phyloP scores from a whole-genome alignment of 805 yeast genomes.

The Saccharomycopsis sp. region DNA sequence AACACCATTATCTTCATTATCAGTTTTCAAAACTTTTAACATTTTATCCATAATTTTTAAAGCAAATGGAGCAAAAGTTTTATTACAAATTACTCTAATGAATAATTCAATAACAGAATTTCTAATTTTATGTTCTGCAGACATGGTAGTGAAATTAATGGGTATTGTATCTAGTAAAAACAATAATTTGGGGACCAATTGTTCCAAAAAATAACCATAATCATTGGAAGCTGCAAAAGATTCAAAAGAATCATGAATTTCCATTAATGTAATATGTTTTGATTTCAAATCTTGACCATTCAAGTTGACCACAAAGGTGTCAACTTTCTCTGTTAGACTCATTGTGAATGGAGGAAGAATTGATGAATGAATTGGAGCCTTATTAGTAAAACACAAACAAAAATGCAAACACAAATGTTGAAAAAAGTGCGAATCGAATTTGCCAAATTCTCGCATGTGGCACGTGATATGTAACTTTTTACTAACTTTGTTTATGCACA shows the following conservation, averaged over 20 bases:
- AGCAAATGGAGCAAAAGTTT: constrained; percentile 64
- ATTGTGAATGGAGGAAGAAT: constrained; percentile 18
- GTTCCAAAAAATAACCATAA: constrained; percentile 63
- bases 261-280: constrained; percentile 64
- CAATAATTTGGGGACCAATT: constrained; percentile 59
- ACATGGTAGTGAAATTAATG: constrained; percentile 49
- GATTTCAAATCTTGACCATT: constrained; percentile 46
- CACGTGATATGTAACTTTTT: no score
- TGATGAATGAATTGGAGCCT: no score
- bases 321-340: constrained; percentile 42
- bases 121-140: constrained; percentile 71
- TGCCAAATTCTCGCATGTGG: no score
- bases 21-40: constrained; percentile 53
- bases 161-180: constrained; percentile 57
- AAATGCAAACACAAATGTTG: no score
- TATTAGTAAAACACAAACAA: no score
- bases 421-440: no score
- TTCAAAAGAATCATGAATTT: constrained; percentile 79
- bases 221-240: constrained; percentile 72
- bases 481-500: no score
- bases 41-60: constrained; percentile 47
- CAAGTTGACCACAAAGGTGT: constrained; percentile 55
- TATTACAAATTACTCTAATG: constrained; percentile 75
- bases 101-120: constrained; percentile 68
- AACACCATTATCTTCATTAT: constrained; percentile 94